Evolutionary conservation across 768 basidiomycete species (phyloP).

Genomic region (Psilocybe cubensis): DNA sequence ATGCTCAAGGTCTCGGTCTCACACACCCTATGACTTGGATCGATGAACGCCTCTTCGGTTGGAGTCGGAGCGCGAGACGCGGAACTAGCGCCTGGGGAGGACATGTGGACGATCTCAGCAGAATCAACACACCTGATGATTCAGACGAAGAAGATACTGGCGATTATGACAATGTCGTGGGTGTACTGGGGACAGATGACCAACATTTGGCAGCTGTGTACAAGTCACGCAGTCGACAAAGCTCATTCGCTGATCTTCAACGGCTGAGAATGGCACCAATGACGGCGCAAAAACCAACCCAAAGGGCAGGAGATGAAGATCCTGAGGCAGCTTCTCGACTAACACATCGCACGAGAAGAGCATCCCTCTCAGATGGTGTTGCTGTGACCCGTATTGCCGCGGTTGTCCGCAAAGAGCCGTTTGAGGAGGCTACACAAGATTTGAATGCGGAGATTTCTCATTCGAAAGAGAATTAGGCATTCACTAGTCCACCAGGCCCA

Average conservation of each 20-base stretch:
- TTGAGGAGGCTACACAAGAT: conserved; percentile 65
- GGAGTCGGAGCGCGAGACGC: conserved; percentile 75
- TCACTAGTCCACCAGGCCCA: neutral
- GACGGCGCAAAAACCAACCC: conserved; percentile 13
- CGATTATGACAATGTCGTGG: conserved; percentile 90
- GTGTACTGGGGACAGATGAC: conserved; percentile 59
- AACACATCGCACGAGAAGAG: conserved; percentile 55
- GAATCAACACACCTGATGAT: conserved; percentile 70
- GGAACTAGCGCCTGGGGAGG: conserved; percentile 92
- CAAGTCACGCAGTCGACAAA: conserved; percentile 63
- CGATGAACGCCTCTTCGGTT: conserved; percentile 92
- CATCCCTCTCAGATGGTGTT: conserved; percentile 68
- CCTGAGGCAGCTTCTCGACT: conserved; percentile 45
- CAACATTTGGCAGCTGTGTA: conserved; percentile 26
- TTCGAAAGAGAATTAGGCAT: conserved; percentile 24
- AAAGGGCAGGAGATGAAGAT: conserved; percentile 34
- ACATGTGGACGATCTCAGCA: conserved; percentile 57
- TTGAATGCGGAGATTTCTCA: conserved; percentile 65
- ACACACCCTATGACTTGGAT: conserved; percentile 96
- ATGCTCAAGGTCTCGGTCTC: conserved; percentile 81
- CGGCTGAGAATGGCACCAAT: conserved; percentile 51
- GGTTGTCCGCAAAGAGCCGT: conserved; percentile 58
- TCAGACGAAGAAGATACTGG: conserved; percentile 89
- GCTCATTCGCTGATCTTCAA: conserved; percentile 84
- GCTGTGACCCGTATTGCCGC: conserved; percentile 64